phyloP scores from a whole-genome alignment of 306 rosid genomes.

The Sphenostylis stenocarpa region DNA sequence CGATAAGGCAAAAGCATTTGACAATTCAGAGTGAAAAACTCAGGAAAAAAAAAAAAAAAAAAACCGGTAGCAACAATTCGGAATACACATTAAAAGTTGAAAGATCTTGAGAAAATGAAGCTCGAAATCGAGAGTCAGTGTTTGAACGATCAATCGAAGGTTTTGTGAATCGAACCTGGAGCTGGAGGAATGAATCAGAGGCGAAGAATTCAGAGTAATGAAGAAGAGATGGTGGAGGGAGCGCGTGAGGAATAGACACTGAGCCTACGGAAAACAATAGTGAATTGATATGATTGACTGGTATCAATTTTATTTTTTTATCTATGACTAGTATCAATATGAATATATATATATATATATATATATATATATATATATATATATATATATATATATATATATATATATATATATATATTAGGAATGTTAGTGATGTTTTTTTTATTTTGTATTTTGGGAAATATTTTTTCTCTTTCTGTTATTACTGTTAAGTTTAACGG shows the following conservation, averaged over 20 bases:
- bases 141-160: conserved; percentile 24
- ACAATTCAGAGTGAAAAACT: not conserved
- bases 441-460: no score
- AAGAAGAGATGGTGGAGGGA: not conserved
- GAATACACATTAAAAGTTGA: not conserved
- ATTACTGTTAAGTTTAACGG: no score
- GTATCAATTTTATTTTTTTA: not conserved
- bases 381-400: no score
- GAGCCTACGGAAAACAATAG: not conserved
- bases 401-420: no score
- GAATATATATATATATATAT: no score
- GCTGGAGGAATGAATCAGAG: conserved; percentile 17
- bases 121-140: not conserved
- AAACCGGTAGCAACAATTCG: not conserved
- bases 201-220: conserved; percentile 2
- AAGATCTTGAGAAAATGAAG: conserved; percentile 15
- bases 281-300: not conserved
- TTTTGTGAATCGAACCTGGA: conserved; percentile 26
- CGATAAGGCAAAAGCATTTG: not conserved
- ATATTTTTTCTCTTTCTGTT: no score
- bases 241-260: conserved; percentile 25
- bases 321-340: not conserved
- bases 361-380: no score
- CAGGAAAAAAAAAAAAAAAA: not conserved
- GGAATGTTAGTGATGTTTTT: no score